Percentiles rank a stretch among this genome's conserved stretches.
These are phyloP conservation scores for Tylopilus vinaceipallidus DNA, from an alignment of 768 basidiomycete genomes.

Conservation along the genomic window DNA sequence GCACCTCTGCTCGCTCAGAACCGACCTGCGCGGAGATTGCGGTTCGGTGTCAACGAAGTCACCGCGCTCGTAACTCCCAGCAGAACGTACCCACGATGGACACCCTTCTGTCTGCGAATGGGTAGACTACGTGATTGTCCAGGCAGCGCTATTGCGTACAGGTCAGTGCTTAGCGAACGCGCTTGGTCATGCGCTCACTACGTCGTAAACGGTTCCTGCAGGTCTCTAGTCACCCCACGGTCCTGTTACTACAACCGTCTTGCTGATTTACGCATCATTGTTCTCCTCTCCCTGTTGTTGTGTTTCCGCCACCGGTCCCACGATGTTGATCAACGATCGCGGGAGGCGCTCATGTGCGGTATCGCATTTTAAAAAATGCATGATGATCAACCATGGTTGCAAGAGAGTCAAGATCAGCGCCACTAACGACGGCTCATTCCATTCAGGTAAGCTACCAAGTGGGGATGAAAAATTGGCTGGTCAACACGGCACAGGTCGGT, in stretches of 20 bases:
- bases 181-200: not conserved
- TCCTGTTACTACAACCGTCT: conserved; percentile 88
- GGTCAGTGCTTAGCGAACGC: conserved; percentile 43
- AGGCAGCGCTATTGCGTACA: conserved; percentile 85
- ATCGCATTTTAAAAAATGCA: conserved; percentile 62
- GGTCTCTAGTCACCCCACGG: conserved; percentile 95
- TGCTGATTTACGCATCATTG: too few relatives aligned
- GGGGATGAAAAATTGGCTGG: conserved; percentile 2
- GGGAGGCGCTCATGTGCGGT: conserved; percentile 73
- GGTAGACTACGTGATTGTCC: too few relatives aligned
- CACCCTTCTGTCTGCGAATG: conserved; percentile 80
- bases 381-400: conserved; percentile 74
- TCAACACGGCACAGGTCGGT: conserved; percentile 55
- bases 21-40: too few relatives aligned
- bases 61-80: conserved; percentile 85
- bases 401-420: conserved; percentile 71
- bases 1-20: too few relatives aligned
- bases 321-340: too few relatives aligned
- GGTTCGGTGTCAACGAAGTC: conserved; percentile 79
- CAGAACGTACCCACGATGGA: conserved; percentile 95
- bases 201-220: conserved; percentile 23
- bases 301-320: too few relatives aligned
- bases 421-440: conserved; percentile 88
- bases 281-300: too few relatives aligned
- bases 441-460: conserved; percentile 62